Conservation (phyloP, 2,329 filamentous ascomycete species). For the Colletotrichum orbiculare region DNA sequence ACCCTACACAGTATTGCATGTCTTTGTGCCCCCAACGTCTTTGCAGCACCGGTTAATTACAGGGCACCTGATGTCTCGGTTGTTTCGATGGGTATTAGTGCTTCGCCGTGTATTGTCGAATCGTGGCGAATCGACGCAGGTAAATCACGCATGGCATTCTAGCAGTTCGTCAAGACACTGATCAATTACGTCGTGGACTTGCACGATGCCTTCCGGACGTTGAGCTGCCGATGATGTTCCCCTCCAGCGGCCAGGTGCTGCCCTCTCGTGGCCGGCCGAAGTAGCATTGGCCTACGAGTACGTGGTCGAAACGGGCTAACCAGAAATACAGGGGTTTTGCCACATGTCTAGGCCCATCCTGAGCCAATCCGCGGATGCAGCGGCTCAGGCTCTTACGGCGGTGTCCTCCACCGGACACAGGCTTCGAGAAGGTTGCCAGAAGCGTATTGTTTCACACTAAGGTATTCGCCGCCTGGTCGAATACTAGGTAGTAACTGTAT, state of each 20-base stretch:
- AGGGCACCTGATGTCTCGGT: slow-evolving; percentile 8
- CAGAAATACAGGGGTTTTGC: slow-evolving; percentile 9
- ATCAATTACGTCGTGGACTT: too few relatives aligned
- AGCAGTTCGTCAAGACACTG: too few relatives aligned
- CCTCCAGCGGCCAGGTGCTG: too few relatives aligned
- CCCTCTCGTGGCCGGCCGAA: too few relatives aligned
- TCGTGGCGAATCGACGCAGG: too few relatives aligned
- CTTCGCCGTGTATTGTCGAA: too few relatives aligned
- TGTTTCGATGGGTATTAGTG: not conserved
- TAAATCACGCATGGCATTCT: too few relatives aligned
- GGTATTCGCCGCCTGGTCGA: not conserved
- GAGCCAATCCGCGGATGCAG: slow-evolving; percentile 27
- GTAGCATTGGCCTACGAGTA: not conserved
- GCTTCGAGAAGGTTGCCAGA: slow-evolving; percentile 35
- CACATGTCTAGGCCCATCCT: slow-evolving; percentile 20
- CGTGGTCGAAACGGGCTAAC: slow-evolving; percentile 9
- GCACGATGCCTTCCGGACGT: too few relatives aligned
- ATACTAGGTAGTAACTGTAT: not conserved
- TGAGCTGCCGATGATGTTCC: too few relatives aligned
- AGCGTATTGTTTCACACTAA: slow-evolving; percentile 20
- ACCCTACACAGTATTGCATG: not conserved
- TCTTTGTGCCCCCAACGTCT: slow-evolving; percentile 13
- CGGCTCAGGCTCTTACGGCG: slow-evolving; percentile 18
- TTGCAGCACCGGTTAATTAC: slow-evolving; percentile 3
- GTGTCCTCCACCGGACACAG: slow-evolving; percentile 16